Percentiles rank a stretch among this genome's conserved stretches.
Conservation (phyloP, 148 eudicot genomes). For the Rhododendron mucronatum region DNA sequence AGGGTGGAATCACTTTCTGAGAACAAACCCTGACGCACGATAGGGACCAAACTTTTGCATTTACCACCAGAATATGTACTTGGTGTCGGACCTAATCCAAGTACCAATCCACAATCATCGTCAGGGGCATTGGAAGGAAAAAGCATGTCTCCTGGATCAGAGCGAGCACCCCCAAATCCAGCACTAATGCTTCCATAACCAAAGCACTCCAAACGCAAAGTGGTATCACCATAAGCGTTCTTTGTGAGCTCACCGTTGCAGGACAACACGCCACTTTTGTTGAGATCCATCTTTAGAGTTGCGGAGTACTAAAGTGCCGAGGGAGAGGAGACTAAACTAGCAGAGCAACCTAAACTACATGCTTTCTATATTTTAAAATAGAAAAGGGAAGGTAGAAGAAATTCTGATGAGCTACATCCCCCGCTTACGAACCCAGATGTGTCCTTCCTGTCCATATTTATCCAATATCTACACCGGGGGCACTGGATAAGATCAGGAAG, state of each 20-base stretch:
- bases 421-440: conserved; percentile 90
- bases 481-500: background rate
- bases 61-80: conserved; percentile 39
- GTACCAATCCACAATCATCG: conserved; percentile 88
- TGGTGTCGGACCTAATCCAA: conserved; percentile 86
- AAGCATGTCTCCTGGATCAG: conserved; percentile 17
- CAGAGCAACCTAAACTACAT: conserved; percentile 23
- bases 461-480: background rate
- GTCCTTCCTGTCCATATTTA: conserved; percentile 67
- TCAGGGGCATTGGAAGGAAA: conserved; percentile 31
- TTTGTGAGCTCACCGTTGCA: conserved; percentile 26
- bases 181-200: conserved; percentile 42
- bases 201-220: conserved; percentile 72
- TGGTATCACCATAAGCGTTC: conserved; percentile 55
- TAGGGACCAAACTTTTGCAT: conserved; percentile 29
- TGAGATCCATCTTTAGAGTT: conserved; percentile 47
- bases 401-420: conserved; percentile 43
- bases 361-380: conserved; percentile 23
- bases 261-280: conserved; percentile 23
- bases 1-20: conserved; percentile 49
- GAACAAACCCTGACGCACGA: conserved; percentile 24
- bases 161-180: conserved; percentile 18
- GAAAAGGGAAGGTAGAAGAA: conserved; percentile 26
- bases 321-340: conserved; percentile 13
- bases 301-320: conserved; percentile 14